phyloP scores from a whole-genome alignment of 2,329 filamentous ascomycete species.

The Microsporum canis region DNA sequence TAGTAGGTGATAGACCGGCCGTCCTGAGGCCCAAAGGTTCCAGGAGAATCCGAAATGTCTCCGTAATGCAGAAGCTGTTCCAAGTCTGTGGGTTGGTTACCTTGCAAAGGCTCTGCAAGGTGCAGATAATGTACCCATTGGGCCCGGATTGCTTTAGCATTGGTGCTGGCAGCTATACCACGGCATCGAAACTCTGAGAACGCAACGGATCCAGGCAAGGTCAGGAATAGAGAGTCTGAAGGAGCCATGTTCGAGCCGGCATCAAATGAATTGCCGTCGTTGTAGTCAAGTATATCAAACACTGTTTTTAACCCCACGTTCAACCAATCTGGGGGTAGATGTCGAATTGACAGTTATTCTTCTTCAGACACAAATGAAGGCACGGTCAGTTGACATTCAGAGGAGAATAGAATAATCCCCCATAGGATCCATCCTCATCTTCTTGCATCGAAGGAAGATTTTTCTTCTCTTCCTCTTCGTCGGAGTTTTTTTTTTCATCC shows the following conservation, averaged over 20 bases:
- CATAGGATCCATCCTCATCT: neutral
- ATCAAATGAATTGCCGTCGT: neutral
- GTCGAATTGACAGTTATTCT: neutral
- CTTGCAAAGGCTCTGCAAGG: constrained; percentile 39
- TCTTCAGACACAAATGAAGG: neutral
- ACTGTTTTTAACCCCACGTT: neutral
- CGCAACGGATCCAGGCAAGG: constrained; percentile 33
- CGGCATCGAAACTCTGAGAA: constrained; percentile 37
- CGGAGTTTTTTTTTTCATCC: neutral
- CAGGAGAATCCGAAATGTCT: constrained; percentile 40
- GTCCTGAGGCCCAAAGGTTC: constrained; percentile 37
- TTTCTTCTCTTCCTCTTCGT: neutral
- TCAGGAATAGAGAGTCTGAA: constrained; percentile 24
- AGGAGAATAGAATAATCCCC: neutral
- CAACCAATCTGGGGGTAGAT: neutral
- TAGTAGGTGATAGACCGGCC: constrained; percentile 51
- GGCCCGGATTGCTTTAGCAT: constrained; percentile 34
- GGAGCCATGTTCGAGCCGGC: constrained; percentile 24
- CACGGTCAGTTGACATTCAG: neutral
- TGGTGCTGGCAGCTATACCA: constrained; percentile 33
- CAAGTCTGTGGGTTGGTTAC: constrained; percentile 41
- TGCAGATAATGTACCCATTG: constrained; percentile 55
- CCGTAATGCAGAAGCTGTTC: constrained; percentile 53
- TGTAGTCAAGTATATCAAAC: neutral
- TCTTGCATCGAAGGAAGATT: neutral